These are phyloP conservation scores for Pichia sp. DNA, from an alignment of 1,139 yeast species.

Conservation along the genomic window DNA sequence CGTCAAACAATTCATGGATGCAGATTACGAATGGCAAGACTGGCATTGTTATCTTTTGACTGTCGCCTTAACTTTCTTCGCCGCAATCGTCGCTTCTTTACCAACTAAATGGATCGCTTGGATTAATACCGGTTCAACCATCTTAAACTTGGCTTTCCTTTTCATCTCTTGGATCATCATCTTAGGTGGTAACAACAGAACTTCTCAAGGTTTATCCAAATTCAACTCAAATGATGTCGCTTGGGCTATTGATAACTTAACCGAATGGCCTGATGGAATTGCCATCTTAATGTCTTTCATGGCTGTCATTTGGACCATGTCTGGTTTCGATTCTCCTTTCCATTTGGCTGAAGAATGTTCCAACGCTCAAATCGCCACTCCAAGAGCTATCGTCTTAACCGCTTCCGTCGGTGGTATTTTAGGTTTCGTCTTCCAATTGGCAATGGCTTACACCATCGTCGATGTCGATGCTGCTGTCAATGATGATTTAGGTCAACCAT, in stretches of 20 bases:
- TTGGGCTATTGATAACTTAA: slow-evolving; percentile 59
- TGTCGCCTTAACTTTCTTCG: slow-evolving; percentile 50
- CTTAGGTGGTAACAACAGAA: slow-evolving; percentile 52
- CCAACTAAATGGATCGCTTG: slow-evolving; percentile 57
- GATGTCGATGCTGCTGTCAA: slow-evolving; percentile 50
- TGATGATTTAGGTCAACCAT: slow-evolving; percentile 64
- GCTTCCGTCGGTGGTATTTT: slow-evolving; percentile 59
- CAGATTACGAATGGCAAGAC: slow-evolving; percentile 41
- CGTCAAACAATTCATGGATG: slow-evolving; percentile 38
- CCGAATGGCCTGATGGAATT: slow-evolving; percentile 68
- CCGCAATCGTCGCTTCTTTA: slow-evolving; percentile 47
- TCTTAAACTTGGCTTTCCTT: slow-evolving; percentile 49
- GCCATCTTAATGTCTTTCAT: slow-evolving; percentile 59
- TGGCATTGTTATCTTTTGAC: slow-evolving; percentile 54
- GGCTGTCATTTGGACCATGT: slow-evolving; percentile 75
- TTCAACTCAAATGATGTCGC: slow-evolving; percentile 52
- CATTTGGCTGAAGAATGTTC: slow-evolving; percentile 72
- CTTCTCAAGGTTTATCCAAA: slow-evolving; percentile 38
- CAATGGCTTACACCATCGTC: slow-evolving; percentile 63
- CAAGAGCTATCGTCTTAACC: slow-evolving; percentile 65
- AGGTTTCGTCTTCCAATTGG: slow-evolving; percentile 63
- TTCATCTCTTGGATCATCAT: slow-evolving; percentile 56
- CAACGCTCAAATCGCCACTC: slow-evolving; percentile 57
- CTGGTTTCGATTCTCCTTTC: slow-evolving; percentile 75
- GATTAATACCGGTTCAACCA: slow-evolving; percentile 54